Percentiles rank a stretch among this genome's conserved stretches.
phyloP scores from a whole-genome alignment of 169 alveolate species.

The Theileria equi region DNA sequence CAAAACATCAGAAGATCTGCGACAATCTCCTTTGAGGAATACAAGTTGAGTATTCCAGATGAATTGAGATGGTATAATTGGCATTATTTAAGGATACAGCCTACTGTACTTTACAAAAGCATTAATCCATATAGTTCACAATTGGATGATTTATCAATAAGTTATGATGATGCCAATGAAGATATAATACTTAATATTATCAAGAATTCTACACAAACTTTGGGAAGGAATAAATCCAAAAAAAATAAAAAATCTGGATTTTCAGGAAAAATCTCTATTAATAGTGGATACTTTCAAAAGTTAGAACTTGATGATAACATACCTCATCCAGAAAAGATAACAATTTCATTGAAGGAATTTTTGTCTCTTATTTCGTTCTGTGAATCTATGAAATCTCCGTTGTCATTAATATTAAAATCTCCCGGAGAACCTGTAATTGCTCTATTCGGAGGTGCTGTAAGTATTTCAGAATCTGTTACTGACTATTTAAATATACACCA shows the following conservation, averaged over 20 bases:
- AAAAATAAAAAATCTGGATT: constrained; percentile 16
- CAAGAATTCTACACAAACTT: constrained; percentile 4
- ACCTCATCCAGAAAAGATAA: constrained; percentile 29
- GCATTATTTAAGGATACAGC: constrained; percentile 57
- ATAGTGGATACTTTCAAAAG: constrained; percentile 31
- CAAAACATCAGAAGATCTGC: constrained; percentile 50
- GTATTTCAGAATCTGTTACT: constrained; percentile 21
- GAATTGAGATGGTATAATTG: constrained; percentile 45
- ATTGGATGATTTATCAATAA: constrained; percentile 42
- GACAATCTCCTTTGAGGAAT: constrained; percentile 27
- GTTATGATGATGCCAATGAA: constrained; percentile 23
- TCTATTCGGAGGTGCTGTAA: constrained; percentile 58
- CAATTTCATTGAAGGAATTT: constrained; percentile 45
- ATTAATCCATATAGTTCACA: constrained; percentile 61
- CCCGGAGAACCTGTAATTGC: constrained; percentile 62
- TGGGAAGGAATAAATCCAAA: constrained; percentile 7
- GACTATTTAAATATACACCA: constrained; percentile 43
- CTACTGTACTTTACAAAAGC: constrained; percentile 43
- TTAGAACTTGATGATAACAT: constrained; percentile 34
- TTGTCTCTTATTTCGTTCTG: constrained; percentile 47
- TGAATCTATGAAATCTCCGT: constrained; percentile 49
- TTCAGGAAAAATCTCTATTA: constrained; percentile 49
- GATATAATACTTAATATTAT: constrained; percentile 23
- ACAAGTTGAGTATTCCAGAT: constrained; percentile 33
- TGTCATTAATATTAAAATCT: constrained; percentile 32